A percentile compares a stretch with the other conserved stretches of the same genome.
Conservation (phyloP, 176 grass and related monocot genomes). For the Oryza punctata region DNA sequence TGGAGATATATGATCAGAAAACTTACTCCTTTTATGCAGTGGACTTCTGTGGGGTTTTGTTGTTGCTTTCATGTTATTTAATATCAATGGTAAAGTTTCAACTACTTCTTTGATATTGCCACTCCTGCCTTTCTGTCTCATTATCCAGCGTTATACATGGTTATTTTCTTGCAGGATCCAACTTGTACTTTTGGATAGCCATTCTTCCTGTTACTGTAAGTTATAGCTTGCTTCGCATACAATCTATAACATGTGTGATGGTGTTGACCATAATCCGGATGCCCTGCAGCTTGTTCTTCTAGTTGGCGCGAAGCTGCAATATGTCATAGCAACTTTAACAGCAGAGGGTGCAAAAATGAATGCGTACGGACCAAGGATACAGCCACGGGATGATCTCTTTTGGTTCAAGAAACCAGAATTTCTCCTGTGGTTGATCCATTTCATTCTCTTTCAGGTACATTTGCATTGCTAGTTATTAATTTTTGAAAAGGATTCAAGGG, state of each 20-base stretch:
- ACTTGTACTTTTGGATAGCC: slow-evolving; percentile 99
- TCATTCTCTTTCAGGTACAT: slow-evolving; percentile 90
- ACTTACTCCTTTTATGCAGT: slow-evolving; percentile 55
- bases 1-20: slow-evolving; percentile 13
- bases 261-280: slow-evolving; percentile 18
- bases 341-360: slow-evolving; percentile 78
- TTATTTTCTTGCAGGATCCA: slow-evolving; percentile 69
- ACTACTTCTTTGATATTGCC: not conserved
- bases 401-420: slow-evolving; percentile 99
- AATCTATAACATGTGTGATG: not conserved
- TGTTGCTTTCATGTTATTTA: slow-evolving; percentile 95
- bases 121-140: not conserved
- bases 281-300: slow-evolving; percentile 83
- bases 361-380: slow-evolving; percentile 65
- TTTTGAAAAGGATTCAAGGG: slow-evolving; percentile 21
- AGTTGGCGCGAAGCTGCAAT: slow-evolving; percentile 90
- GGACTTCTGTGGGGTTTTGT: slow-evolving; percentile 93
- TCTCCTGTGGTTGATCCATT: slow-evolving; percentile 88
- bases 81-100: slow-evolving; percentile 66
- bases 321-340: slow-evolving; percentile 91
- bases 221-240: slow-evolving; percentile 12
- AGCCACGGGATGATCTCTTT: slow-evolving; percentile 86
- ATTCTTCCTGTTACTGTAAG: slow-evolving; percentile 86
- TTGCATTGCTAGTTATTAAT: slow-evolving; percentile 14
- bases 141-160: not conserved